Conservation (phyloP, 1,284 basidiomycete genomes). For the Chondrostereum purpureum region DNA sequence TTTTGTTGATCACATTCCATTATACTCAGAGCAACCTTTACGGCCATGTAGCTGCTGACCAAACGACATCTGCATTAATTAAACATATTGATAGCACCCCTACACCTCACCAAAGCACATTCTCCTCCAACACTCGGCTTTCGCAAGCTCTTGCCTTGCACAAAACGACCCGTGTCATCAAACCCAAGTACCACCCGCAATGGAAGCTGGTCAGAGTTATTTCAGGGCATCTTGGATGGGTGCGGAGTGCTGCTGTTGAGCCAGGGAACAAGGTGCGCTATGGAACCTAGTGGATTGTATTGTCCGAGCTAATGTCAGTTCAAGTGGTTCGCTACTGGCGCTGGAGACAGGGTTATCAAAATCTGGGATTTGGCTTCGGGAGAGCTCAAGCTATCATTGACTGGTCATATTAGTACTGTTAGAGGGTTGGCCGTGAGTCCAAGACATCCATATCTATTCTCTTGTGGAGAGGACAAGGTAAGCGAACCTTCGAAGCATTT, state of each 20-base stretch:
- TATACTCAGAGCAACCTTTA: not conserved
- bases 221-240: slow-evolving; percentile 97
- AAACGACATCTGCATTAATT: slow-evolving; percentile 54
- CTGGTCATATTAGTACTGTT: slow-evolving; percentile 97
- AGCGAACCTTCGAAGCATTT: slow-evolving; percentile 9
- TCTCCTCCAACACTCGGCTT: slow-evolving; percentile 58
- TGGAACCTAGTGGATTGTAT: too few relatives aligned
- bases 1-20: not conserved
- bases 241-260: slow-evolving; percentile 93
- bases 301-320: too few relatives aligned
- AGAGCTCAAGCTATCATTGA: slow-evolving; percentile 91
- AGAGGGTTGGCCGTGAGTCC: slow-evolving; percentile 89
- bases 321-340: slow-evolving; percentile 99
- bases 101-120: slow-evolving; percentile 55
- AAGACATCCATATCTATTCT: slow-evolving; percentile 95
- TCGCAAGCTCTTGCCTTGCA: slow-evolving; percentile 84
- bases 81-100: slow-evolving; percentile 67
- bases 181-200: slow-evolving; percentile 91
- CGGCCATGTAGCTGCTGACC: slow-evolving; percentile 24
- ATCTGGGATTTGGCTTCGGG: slow-evolving; percentile 99
- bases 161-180: slow-evolving; percentile 87
- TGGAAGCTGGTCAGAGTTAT: slow-evolving; percentile 98
- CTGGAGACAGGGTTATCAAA: slow-evolving; percentile 97
- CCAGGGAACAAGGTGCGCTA: slow-evolving; percentile 82
- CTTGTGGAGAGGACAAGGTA: slow-evolving; percentile 95